These are phyloP conservation scores for Xylaria sp. DNA, from an alignment of 2,329 filamentous ascomycete genomes.

Conservation along the genomic window DNA sequence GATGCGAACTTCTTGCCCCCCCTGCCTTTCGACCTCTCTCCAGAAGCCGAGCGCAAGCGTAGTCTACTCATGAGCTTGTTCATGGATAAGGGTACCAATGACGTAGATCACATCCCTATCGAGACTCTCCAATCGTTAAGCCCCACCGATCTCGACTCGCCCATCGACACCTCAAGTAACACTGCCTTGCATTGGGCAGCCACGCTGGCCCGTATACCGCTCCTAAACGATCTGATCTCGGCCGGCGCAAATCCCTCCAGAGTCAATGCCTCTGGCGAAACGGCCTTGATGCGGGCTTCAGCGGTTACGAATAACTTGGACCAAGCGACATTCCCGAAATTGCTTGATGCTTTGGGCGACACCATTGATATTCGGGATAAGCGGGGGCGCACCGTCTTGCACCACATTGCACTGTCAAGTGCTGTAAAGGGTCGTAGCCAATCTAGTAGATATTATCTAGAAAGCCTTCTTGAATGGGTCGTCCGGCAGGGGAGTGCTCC, in stretches of 20 bases:
- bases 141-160: conserved; percentile 86
- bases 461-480: conserved; percentile 92
- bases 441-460: conserved; percentile 94
- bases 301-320: conserved; percentile 95
- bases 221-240: conserved; percentile 82
- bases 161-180: conserved; percentile 87
- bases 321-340: conserved; percentile 86
- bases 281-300: conserved; percentile 90
- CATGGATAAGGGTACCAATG: conserved; percentile 75
- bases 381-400: conserved; percentile 89
- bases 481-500: conserved; percentile 81
- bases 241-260: conserved; percentile 88
- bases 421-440: conserved; percentile 93
- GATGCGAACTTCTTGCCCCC: conserved; percentile 71
- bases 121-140: conserved; percentile 80
- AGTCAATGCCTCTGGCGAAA: conserved; percentile 90
- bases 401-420: conserved; percentile 95
- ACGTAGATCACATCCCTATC: conserved; percentile 73
- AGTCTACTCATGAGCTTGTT: conserved; percentile 85
- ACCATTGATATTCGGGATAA: conserved; percentile 92
- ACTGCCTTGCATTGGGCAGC: conserved; percentile 97
- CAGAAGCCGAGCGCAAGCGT: conserved; percentile 81
- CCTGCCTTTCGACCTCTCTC: conserved; percentile 67
- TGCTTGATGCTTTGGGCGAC: conserved; percentile 86
- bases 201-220: conserved; percentile 84